Percentiles rank a stretch among this genome's conserved stretches.
Evolutionary conservation across 176 grass and related monocot species (phyloP).

Genomic region (Carex pumila): DNA sequence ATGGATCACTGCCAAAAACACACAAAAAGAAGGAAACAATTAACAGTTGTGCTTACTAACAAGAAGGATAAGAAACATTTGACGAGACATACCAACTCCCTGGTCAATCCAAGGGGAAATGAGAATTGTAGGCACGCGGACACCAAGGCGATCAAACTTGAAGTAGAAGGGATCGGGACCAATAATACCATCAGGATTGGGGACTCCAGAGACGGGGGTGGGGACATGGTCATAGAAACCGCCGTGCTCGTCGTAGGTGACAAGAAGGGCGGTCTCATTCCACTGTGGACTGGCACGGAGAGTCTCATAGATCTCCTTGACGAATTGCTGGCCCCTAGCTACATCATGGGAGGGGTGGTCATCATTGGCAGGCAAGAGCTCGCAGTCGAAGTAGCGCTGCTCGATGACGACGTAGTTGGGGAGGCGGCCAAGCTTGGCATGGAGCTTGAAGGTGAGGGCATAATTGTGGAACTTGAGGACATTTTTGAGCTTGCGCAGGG

Average conservation of each 20-base stretch:
- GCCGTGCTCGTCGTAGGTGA: constrained; percentile 93
- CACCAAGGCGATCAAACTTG: constrained; percentile 84
- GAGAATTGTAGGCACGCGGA: constrained; percentile 64
- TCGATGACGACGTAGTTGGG: constrained; percentile 85
- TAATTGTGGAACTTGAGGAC: constrained; percentile 84
- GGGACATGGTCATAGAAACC: constrained; percentile 96
- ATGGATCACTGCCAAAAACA: constrained; percentile 65
- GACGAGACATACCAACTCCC: constrained; percentile 38
- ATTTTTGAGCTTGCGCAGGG: constrained; percentile 67
- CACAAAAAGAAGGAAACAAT: constrained; percentile 3
- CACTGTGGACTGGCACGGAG: constrained; percentile 81
- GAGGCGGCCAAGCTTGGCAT: constrained; percentile 54
- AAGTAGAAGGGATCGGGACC: constrained; percentile 92
- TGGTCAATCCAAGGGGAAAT: constrained; percentile 86
- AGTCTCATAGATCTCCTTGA: constrained; percentile 94
- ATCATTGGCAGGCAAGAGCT: constrained; percentile 71
- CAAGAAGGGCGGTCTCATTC: constrained; percentile 67
- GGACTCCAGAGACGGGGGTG: constrained; percentile 59
- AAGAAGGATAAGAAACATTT: neutral
- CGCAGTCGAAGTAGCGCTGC: constrained; percentile 78
- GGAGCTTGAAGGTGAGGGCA: constrained; percentile 70
- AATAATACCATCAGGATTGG: constrained; percentile 83
- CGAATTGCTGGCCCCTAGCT: constrained; percentile 51
- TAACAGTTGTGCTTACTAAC: neutral
- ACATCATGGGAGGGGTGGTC: constrained; percentile 93